These are phyloP conservation scores for Glaciozyma antarctica DNA, from an alignment of 768 basidiomycete species.

Conservation along the genomic window DNA sequence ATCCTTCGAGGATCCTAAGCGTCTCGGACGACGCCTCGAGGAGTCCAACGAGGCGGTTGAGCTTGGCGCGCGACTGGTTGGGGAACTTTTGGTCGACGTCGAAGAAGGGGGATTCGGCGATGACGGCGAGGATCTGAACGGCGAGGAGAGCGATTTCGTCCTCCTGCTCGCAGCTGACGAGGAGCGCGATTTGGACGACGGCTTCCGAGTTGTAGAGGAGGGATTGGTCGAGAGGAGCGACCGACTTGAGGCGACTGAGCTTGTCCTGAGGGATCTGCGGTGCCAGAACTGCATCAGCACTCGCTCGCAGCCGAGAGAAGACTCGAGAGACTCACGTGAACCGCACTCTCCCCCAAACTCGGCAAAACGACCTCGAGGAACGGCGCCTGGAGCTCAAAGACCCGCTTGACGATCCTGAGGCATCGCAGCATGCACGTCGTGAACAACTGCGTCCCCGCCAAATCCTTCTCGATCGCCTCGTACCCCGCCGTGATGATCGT, in stretches of 20 bases:
- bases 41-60: slow-evolving; percentile 65
- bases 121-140: slow-evolving; percentile 60
- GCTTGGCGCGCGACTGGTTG: slow-evolving; percentile 37
- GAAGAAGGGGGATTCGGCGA: slow-evolving; percentile 58
- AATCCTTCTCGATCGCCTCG: slow-evolving; percentile 61
- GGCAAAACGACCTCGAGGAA: slow-evolving; percentile 84
- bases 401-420: slow-evolving; percentile 67
- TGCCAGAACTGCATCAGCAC: slow-evolving; percentile 10
- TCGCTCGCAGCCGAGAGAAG: slow-evolving; percentile 1
- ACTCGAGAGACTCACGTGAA: slow-evolving; percentile 29
- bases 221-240: slow-evolving; percentile 37
- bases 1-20: slow-evolving; percentile 72
- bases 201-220: slow-evolving; percentile 63
- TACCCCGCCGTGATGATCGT: slow-evolving; percentile 72
- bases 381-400: slow-evolving; percentile 74
- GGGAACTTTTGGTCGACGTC: slow-evolving; percentile 41
- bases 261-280: slow-evolving; percentile 32
- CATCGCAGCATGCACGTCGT: slow-evolving; percentile 66
- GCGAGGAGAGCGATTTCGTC: slow-evolving; percentile 64
- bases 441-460: slow-evolving; percentile 52
- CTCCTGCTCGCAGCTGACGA: slow-evolving; percentile 57
- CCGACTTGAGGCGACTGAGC: slow-evolving; percentile 40
- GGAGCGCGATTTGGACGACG: slow-evolving; percentile 73
- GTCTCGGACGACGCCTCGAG: slow-evolving; percentile 74
- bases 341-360: slow-evolving; percentile 57